These are phyloP conservation scores for Lactifluus hygrophoroides DNA, from an alignment of 768 basidiomycete species.

Conservation along the genomic window DNA sequence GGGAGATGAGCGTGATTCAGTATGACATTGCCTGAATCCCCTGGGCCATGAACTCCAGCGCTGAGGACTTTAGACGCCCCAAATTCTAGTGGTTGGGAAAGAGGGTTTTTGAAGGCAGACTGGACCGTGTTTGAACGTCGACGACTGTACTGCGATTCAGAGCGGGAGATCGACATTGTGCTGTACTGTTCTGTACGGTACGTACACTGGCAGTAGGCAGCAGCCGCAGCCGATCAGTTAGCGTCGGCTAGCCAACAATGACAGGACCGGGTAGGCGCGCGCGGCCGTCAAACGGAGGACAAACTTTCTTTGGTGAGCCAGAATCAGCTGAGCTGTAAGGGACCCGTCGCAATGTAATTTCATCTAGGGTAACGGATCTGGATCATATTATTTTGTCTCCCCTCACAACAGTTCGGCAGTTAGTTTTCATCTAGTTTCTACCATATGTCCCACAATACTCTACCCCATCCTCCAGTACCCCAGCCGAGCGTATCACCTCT, in stretches of 20 bases:
- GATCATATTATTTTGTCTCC: too few relatives aligned
- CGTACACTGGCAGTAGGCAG: too few relatives aligned
- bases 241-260: too few relatives aligned
- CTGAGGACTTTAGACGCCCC: conserved; percentile 60
- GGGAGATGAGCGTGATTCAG: conserved; percentile 74
- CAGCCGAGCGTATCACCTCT: background rate
- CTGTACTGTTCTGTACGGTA: too few relatives aligned
- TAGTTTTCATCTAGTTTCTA: background rate
- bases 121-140: conserved; percentile 71
- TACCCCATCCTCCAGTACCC: background rate
- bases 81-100: conserved; percentile 39
- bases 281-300: background rate
- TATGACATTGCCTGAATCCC: conserved; percentile 48
- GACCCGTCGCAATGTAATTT: too few relatives aligned
- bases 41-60: conserved; percentile 67
- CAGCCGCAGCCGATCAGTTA: too few relatives aligned
- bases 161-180: conserved; percentile 53
- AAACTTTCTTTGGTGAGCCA: too few relatives aligned
- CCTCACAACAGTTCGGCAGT: background rate
- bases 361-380: too few relatives aligned
- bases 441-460: background rate
- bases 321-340: too few relatives aligned
- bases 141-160: conserved; percentile 56
- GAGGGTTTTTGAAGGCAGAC: conserved; percentile 46
- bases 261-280: too few relatives aligned